Conservation (phyloP, 2,329 filamentous ascomycete species). For the Trichoderma harzianum region DNA sequence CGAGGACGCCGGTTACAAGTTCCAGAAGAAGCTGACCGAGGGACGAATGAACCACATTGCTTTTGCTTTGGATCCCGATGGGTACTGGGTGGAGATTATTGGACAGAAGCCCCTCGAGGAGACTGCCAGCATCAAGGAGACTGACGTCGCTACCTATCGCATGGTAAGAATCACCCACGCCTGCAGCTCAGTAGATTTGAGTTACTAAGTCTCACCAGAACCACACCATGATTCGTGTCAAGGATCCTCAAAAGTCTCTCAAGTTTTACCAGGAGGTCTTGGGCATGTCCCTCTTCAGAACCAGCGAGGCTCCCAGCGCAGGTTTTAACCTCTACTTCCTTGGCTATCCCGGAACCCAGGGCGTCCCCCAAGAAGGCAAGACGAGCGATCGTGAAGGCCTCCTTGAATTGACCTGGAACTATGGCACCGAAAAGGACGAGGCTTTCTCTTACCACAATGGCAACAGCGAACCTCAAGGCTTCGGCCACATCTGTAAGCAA, state of each 20-base stretch:
- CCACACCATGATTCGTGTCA: constrained; percentile 94
- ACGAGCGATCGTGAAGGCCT: constrained; percentile 73
- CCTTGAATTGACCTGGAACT: constrained; percentile 84
- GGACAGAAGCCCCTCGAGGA: constrained; percentile 68
- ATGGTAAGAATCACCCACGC: constrained; percentile 43
- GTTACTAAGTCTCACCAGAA: constrained; percentile 47
- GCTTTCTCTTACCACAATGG: constrained; percentile 87
- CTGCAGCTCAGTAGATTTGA: background rate
- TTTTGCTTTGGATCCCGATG: constrained; percentile 84
- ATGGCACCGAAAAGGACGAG: constrained; percentile 80
- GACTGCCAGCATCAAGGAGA: constrained; percentile 68
- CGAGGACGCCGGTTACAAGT: constrained; percentile 85
- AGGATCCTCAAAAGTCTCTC: constrained; percentile 70
- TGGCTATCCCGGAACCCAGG: constrained; percentile 65
- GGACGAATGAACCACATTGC: constrained; percentile 86
- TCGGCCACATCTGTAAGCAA: constrained; percentile 80
- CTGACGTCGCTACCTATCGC: constrained; percentile 72
- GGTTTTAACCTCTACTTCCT: constrained; percentile 93
- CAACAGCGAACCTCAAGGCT: constrained; percentile 87
- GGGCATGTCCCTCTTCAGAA: constrained; percentile 81
- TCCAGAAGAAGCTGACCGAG: constrained; percentile 92
- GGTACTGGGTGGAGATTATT: constrained; percentile 83
- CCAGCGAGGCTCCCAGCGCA: constrained; percentile 63
- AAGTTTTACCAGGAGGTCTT: constrained; percentile 82
- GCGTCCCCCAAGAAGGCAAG: constrained; percentile 49